Evolutionary conservation across 1,139 yeast genomes (phyloP), one percentile per base, ranked within the genome.

Genomic region (Geotrichum reessii): DNA sequence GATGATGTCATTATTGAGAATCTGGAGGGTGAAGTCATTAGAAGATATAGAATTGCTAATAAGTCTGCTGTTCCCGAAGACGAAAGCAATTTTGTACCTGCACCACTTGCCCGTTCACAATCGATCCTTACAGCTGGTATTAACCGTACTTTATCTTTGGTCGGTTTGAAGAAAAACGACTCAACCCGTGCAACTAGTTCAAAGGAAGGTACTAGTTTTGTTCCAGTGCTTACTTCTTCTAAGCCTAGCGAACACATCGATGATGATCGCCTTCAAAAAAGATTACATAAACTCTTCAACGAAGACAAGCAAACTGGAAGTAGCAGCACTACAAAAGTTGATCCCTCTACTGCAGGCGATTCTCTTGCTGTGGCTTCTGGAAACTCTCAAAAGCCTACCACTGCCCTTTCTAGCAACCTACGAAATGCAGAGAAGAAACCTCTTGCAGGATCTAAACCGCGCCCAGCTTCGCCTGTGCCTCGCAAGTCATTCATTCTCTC

Each of bases 21-120:
- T 68, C 90, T 82, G 52, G 96, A 91, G 44, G 99, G 99, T 64
- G 98, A 93, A 66, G 83, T 93, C 60, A 77, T 93, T 52, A 82
- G 96, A 67, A 79, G 96, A 60, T 93, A 91, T 73, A 81, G 77
- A 65, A 85, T 90, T 58, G 53, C 58, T 7, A 50, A 33, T 47
- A 37, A 37, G 8, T 19, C 44, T n/a, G 19, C 44, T 37, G 50
- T 48, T n/a, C 44, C 62, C 31, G 50, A 55, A 14, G 51, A 25
- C 53, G n/a, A 40, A 50, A 54, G 49, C 58, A 33, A 31, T 24
- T 17, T 22, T 27, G 46, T 31, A 6, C 42, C 59, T 17, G n/a
- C 54, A 2, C 47, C 57, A 19, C 37, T 55, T 3, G 21, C 54
- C 17, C 52, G 47, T 11, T 33, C 61, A 1, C 52, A 48, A 8